Conservation (phyloP, 2,329 filamentous ascomycete species). For the Calonectria crousiana region DNA sequence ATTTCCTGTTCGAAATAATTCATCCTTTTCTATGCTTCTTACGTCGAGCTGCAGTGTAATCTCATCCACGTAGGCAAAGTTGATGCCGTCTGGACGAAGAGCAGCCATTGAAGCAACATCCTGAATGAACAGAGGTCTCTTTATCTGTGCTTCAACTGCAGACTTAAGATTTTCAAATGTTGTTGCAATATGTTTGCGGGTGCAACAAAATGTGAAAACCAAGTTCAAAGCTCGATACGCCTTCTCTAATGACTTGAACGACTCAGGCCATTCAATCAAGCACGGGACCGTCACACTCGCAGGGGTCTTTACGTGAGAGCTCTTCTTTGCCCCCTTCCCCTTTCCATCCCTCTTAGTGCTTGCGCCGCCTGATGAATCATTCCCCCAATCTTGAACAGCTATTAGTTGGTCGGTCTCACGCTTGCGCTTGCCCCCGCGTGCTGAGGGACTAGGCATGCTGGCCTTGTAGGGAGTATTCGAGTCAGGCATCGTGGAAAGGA, state of each 20-base stretch:
- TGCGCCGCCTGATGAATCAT: conserved; percentile 13
- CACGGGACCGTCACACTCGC: conserved; percentile 43
- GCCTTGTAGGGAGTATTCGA: background rate
- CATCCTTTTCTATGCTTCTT: conserved; percentile 74
- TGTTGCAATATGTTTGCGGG: conserved; percentile 90
- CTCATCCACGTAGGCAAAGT: conserved; percentile 89
- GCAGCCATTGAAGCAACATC: conserved; percentile 88
- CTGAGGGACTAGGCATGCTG: background rate
- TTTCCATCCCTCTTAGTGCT: conserved; percentile 19
- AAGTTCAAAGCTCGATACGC: conserved; percentile 89
- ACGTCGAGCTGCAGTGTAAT: conserved; percentile 84
- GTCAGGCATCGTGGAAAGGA: conserved; percentile 20
- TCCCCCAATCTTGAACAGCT: conserved; percentile 20
- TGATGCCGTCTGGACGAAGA: conserved; percentile 81
- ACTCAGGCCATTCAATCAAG: conserved; percentile 75
- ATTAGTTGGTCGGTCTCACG: conserved; percentile 26
- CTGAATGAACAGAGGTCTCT: conserved; percentile 75
- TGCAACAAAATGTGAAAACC: conserved; percentile 95
- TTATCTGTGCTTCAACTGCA: conserved; percentile 86
- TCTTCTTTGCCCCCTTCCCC: conserved; percentile 21
- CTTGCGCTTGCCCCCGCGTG: conserved; percentile 39
- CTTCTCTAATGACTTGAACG: conserved; percentile 79
- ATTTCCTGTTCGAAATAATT: conserved; percentile 65
- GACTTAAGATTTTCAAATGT: conserved; percentile 90
- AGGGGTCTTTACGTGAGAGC: conserved; percentile 31